phyloP scores from a whole-genome alignment of 2,329 filamentous ascomycete species.

The Truncatella angustata region DNA sequence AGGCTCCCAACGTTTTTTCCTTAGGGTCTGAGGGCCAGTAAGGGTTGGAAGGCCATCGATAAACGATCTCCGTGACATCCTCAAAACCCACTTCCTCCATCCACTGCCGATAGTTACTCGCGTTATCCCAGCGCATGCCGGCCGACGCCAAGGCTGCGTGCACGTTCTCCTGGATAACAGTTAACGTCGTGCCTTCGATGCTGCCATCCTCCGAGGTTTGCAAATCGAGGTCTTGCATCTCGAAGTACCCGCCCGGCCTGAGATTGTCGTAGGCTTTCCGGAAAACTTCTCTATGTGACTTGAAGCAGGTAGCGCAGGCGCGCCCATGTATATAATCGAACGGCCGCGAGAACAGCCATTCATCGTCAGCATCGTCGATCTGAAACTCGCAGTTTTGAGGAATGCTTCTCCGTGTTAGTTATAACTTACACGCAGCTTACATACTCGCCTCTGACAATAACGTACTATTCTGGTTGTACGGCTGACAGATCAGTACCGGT shows the following conservation, averaged over 20 bases:
- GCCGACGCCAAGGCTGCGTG: conserved; percentile 11
- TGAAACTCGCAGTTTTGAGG: conserved; percentile 12
- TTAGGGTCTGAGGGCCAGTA: conserved; percentile 21
- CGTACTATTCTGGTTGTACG: conserved; percentile 11
- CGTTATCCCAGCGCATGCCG: conserved; percentile 10
- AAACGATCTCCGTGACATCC: conserved; percentile 16
- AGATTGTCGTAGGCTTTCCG: conserved; percentile 37
- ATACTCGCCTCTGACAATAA: too few species aligned
- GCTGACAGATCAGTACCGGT: conserved; percentile 12
- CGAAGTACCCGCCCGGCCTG: conserved; percentile 30
- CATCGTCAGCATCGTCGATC: conserved; percentile 12
- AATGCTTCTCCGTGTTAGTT: neutral
- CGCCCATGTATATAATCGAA: conserved; percentile 14
- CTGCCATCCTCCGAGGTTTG: conserved; percentile 10
- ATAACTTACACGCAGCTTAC: too few species aligned
- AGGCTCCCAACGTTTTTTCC: conserved; percentile 19
- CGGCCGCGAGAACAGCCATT: conserved; percentile 9
- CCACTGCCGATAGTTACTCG: conserved; percentile 11
- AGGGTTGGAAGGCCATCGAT: conserved; percentile 18
- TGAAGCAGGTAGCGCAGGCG: conserved; percentile 42
- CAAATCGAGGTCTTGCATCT: conserved; percentile 15
- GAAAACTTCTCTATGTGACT: conserved; percentile 43
- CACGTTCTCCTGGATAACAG: conserved; percentile 7
- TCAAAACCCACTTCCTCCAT: conserved; percentile 20
- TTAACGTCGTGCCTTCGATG: conserved; percentile 13